Evolutionary conservation across 2,329 filamentous ascomycete genomes (phyloP), one percentile per base, ranked within the genome.

Genomic region (Trichophyton benhamiae): DNA sequence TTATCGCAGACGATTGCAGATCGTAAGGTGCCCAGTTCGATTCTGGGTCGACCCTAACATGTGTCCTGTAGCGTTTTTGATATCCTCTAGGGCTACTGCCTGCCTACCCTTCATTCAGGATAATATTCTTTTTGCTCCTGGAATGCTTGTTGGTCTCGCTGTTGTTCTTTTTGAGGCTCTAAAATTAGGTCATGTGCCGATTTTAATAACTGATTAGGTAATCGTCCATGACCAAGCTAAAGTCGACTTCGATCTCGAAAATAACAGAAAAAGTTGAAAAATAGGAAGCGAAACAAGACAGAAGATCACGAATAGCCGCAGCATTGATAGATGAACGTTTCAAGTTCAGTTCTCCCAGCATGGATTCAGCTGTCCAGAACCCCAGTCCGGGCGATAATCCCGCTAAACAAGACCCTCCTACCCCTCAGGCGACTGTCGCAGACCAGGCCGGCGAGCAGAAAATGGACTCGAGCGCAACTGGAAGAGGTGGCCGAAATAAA

Each of bases 401-500:
- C 3, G 25, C 49, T 25, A 53, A 53, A n/a, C 9, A 11, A 5
- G 49, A 60, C n/a, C 49, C 60, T 22, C 30, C 58, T 25, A 30
- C 61, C n/a, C 17, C 38, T 20, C 60, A 49, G 38, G 58, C 44
- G 4, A 15, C 49, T 53, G 49, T 53, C 49, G 27, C 49, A 53
- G 49, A 53, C 7, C 49, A 53, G 25, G 9, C 22, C 11, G 25
- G 25, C 13, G 13, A 53, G 13, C 11, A 25, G 49, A 48, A 48
- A 8, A 53, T 30, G 49, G 25, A 53, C 49, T 13, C 44, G 46
- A 38, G 57, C 58, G 46, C 62, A n/a, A n/a, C 30, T 13, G 25
- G 57, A 22, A 46, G 17, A 58, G 69, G 71, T 71, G 69, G 71
- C 67, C 71, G 74, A 71, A 76, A 78, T 80, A 84, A 83, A 82